phyloP scores from a whole-genome alignment of 2,329 filamentous ascomycete genomes.

The Claviceps cyperi region DNA sequence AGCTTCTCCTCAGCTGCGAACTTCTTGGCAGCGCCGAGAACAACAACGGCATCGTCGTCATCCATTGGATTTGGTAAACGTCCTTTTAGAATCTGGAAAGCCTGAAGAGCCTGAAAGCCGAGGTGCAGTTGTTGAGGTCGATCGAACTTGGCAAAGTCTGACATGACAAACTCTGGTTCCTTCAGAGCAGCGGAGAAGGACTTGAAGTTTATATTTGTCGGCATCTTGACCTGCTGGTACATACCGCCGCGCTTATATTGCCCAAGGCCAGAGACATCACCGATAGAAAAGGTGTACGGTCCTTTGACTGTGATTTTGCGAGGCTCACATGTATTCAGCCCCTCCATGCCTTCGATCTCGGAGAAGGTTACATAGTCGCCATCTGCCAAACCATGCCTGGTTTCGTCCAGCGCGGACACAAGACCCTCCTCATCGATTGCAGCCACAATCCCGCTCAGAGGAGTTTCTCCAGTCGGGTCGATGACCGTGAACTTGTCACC shows the following conservation, averaged over 20 bases:
- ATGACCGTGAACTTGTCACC: slow-evolving; percentile 84
- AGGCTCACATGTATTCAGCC: slow-evolving; percentile 67
- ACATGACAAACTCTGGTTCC: slow-evolving; percentile 78
- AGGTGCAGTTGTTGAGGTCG: slow-evolving; percentile 83
- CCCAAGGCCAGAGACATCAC: slow-evolving; percentile 76
- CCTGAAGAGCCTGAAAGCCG: slow-evolving; percentile 83
- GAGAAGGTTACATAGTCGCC: slow-evolving; percentile 93
- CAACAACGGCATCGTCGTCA: slow-evolving; percentile 64
- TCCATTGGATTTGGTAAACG: slow-evolving; percentile 72
- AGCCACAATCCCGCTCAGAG: slow-evolving; percentile 76
- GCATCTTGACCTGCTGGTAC: slow-evolving; percentile 97
- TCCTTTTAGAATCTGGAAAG: slow-evolving; percentile 62
- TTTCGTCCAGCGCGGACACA: slow-evolving; percentile 88
- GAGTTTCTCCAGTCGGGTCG: slow-evolving; percentile 81
- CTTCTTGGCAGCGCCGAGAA: slow-evolving; percentile 60
- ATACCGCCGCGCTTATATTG: slow-evolving; percentile 79
- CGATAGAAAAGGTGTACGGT: slow-evolving; percentile 94
- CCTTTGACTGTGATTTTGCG: slow-evolving; percentile 88
- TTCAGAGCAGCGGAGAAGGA: slow-evolving; percentile 62
- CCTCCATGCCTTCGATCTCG: slow-evolving; percentile 86
- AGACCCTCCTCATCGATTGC: slow-evolving; percentile 79
- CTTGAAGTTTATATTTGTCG: slow-evolving; percentile 83
- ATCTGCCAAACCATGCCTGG: slow-evolving; percentile 86
- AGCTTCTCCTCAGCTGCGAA: slow-evolving; percentile 58
- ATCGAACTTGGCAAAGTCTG: slow-evolving; percentile 96